phyloP scores from a whole-genome alignment of 2,329 filamentous ascomycete genomes.

The Aspergillus pseudonomiae region DNA sequence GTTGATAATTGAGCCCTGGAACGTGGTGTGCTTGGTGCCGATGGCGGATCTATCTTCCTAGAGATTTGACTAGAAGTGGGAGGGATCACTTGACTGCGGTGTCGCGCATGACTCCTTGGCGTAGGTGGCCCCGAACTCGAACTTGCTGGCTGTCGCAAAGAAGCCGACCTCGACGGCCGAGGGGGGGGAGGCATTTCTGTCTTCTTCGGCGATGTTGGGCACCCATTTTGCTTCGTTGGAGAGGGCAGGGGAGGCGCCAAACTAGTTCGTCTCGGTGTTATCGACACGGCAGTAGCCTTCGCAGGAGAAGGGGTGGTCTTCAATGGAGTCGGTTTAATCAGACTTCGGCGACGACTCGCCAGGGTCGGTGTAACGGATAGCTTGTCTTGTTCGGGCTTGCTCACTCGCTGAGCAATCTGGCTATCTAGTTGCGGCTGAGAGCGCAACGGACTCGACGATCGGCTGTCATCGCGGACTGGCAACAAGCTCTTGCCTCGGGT shows the following conservation, averaged over 20 bases:
- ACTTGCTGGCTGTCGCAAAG: constrained; percentile 38
- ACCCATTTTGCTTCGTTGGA: constrained; percentile 22
- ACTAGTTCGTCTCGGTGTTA: constrained; percentile 24
- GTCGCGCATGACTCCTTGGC: constrained; percentile 34
- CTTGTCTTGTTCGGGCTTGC: constrained; percentile 15
- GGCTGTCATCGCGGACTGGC: constrained; percentile 23
- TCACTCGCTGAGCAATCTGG: constrained; percentile 22
- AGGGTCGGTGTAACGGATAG: constrained; percentile 8
- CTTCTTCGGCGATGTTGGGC: constrained; percentile 31
- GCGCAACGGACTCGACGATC: constrained; percentile 19
- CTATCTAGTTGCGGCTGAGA: constrained; percentile 23
- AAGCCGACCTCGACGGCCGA: constrained; percentile 40
- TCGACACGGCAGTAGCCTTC: constrained; percentile 20
- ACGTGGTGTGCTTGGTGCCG: constrained; percentile 23
- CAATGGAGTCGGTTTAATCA: constrained; percentile 31
- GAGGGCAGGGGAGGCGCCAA: constrained; percentile 25
- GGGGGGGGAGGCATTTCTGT: constrained; percentile 38
- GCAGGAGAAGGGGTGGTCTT: constrained; percentile 19
- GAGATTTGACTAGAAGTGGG: constrained; percentile 16
- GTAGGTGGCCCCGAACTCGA: constrained; percentile 22
- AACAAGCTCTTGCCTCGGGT: constrained; percentile 36
- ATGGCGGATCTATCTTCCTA: constrained; percentile 22
- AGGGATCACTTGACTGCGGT: constrained; percentile 39
- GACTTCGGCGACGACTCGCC: constrained; percentile 32
- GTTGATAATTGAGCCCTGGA: constrained; percentile 38